Base-by-base conservation (phyloP, 2,329 filamentous ascomycete species). In the Claviceps cyperi region DNA sequence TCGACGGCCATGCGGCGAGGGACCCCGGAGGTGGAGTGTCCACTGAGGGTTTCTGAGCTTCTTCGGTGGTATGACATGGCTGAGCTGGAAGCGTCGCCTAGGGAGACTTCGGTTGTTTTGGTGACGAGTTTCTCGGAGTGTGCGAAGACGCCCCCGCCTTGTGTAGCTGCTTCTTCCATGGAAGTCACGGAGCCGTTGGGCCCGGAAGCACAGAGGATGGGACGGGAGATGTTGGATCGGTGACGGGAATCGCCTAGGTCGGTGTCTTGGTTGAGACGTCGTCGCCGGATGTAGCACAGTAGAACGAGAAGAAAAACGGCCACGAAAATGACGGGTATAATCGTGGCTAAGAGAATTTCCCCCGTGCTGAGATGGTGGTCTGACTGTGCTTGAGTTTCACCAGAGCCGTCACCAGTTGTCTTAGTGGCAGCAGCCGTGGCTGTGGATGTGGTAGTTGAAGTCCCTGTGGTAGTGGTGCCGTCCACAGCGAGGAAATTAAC, bases 301-400 rank as follows among this genome's bases (percentile, higher is more conserved):
- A 67, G 52, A 2, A 67, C 52, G 54, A 65, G 56, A 17, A 66
- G 53, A 8, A 66, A 52, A 4, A 68, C 52, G 0, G 64, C 54
- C 11, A 69, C 50, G 19, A 64, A 57, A 1, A 72, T 53, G 14
- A 74, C 54, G 2, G 72, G 71, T 2, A 75, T 59, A 2, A 75
- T 63, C 2, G 70, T 67, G 1, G 69, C 72, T 14, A 73, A 56
- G 5, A 74, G 58, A 21, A 73, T 64, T 3, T 64, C 59, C 21
- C 58, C 58, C 3, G 59, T 68, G 21, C 55, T 61, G 6, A 66
- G 44, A 24, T 58, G 61, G 21, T 58, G 61, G 9, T 54, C 53
- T n/a, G 50, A 38, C 38, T 52, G 47, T 13, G 53, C 47, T 1
- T 57, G 55, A 5, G 50, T 43, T 13, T 54, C 46, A 21, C 53